A percentile compares a stretch with the other conserved stretches of the same genome.
phyloP scores from a whole-genome alignment of 2,329 filamentous ascomycete species.

The Hymenoscyphus scutula region DNA sequence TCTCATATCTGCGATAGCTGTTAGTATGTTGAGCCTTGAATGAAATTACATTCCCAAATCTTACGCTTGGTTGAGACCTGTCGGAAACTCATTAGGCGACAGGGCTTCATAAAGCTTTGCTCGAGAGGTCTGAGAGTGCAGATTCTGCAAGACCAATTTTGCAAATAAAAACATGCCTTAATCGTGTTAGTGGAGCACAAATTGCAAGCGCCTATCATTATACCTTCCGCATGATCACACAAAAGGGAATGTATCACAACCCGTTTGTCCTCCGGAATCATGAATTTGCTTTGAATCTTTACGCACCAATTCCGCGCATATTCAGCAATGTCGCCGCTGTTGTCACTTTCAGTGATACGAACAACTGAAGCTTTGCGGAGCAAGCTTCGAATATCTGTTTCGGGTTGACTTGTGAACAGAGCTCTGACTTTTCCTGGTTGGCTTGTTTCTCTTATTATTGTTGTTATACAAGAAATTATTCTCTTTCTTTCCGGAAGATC shows the following conservation, averaged over 20 bases:
- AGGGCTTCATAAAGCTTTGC: slow-evolving; percentile 16
- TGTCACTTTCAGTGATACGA: slow-evolving; percentile 31
- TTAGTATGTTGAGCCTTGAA: too few relatives aligned
- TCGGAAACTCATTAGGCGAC: slow-evolving; percentile 14
- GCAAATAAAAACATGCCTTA: slow-evolving; percentile 37
- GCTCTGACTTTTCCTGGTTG: slow-evolving; percentile 27
- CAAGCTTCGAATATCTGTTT: slow-evolving; percentile 34
- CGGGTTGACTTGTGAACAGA: slow-evolving; percentile 40
- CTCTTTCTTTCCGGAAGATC: slow-evolving; percentile 33
- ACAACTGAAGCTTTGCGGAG: slow-evolving; percentile 30
- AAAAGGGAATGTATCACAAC: slow-evolving; percentile 11
- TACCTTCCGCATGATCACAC: slow-evolving; percentile 28
- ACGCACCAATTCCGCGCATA: slow-evolving; percentile 28
- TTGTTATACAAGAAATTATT: slow-evolving; percentile 35
- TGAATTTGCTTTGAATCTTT: slow-evolving; percentile 31
- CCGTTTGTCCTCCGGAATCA: slow-evolving; percentile 15
- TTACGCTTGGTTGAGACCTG: slow-evolving; percentile 23
- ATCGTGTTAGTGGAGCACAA: background rate
- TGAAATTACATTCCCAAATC: background rate
- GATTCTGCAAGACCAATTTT: slow-evolving; percentile 32
- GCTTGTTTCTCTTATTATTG: slow-evolving; percentile 13
- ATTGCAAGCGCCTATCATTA: slow-evolving; percentile 6
- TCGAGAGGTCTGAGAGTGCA: slow-evolving; percentile 19
- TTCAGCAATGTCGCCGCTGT: slow-evolving; percentile 34
- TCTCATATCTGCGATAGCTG: too few relatives aligned